Evolutionary conservation across 345 rosid species (phyloP), one percentile per base, ranked within the genome.

Genomic region (Isatis tinctoria): DNA sequence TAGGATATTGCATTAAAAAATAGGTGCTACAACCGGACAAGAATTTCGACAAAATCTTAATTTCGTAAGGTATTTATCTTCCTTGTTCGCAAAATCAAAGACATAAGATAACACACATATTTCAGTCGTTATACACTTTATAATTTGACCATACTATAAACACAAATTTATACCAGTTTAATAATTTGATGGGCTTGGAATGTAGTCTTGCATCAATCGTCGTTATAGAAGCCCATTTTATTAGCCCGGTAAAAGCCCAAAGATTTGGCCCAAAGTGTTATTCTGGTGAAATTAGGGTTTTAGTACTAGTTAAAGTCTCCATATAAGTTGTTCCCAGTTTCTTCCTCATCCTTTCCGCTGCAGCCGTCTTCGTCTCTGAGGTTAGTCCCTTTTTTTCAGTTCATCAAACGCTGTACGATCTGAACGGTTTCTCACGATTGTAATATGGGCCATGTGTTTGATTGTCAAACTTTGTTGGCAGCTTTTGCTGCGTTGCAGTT

Each of bases 291-390:
- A 53, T 69, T 76, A 76, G 75, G 79, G 79, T 69, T 76, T 60
- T 41, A 41, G 57, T 40, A 69, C 9, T 3, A 35, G 32, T 49
- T 7, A 8, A 9, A 58, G 5, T 8, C 52, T 45, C 40, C 53
- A 18, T 66, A 65, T 74, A 74, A 58, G 28, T 8, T 26, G 58
- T 66, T 57, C 53, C 4, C 51, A 41, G 9, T 59, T 69, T 17
- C 17, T 8, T 3, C 3, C n/a, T 63, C 67, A 2, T n/a, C 30
- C 28, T 76, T 64, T 76, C 70, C 40, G 67, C 60, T 76, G 61
- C 73, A 47, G 75, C 72, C 80, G 71, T 76, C 66, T 64, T 65
- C 76, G 67, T 70, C 76, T 76, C 60, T 57, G 16, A 70, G 76
- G 76, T 70, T 51, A 44, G 71, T 70, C 18, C 24, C 59, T 13